A percentile compares a stretch with the other conserved stretches of the same genome.
Evolutionary conservation across 257 asterid species (phyloP).

Genomic region (Solanum pimpinellifolium): DNA sequence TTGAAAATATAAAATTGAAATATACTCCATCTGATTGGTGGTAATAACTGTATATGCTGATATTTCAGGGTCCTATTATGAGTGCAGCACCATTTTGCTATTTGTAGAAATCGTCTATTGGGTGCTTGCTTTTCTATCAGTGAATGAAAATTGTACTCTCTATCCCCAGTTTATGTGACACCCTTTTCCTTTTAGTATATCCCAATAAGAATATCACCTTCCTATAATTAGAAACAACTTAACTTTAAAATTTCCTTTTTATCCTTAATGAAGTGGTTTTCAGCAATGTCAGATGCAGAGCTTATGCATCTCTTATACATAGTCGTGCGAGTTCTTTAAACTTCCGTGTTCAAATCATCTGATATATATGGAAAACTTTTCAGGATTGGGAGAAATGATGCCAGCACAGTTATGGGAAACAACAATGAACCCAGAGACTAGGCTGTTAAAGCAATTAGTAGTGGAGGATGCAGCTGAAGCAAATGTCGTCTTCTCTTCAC

Average conservation of each 20-base stretch:
- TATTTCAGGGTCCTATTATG: neutral
- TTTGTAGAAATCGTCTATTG: neutral
- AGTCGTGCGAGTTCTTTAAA: neutral
- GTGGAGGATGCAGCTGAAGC: conserved; percentile 88
- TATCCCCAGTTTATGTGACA: neutral
- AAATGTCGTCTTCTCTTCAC: conserved; percentile 79
- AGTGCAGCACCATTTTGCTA: neutral
- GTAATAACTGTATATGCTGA: neutral
- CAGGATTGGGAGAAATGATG: conserved; percentile 99
- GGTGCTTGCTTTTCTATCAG: neutral
- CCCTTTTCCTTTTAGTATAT: neutral
- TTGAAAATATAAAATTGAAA: neutral
- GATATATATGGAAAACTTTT: conserved; percentile 1
- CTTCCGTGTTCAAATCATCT: neutral
- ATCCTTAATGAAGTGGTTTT: neutral
- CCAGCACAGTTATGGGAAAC: conserved; percentile 99
- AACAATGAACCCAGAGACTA: conserved; percentile 70
- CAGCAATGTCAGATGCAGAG: neutral
- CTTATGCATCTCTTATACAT: neutral
- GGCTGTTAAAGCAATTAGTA: conserved; percentile 70
- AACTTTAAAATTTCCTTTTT: neutral
- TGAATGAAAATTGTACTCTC: neutral
- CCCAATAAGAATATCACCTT: neutral
- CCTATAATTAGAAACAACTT: neutral
- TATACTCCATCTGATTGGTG: neutral